A percentile compares a stretch with the other conserved stretches of the same genome.
These are phyloP conservation scores for Coprinopsis cinerea DNA, from an alignment of 768 basidiomycete species.

Conservation along the genomic window DNA sequence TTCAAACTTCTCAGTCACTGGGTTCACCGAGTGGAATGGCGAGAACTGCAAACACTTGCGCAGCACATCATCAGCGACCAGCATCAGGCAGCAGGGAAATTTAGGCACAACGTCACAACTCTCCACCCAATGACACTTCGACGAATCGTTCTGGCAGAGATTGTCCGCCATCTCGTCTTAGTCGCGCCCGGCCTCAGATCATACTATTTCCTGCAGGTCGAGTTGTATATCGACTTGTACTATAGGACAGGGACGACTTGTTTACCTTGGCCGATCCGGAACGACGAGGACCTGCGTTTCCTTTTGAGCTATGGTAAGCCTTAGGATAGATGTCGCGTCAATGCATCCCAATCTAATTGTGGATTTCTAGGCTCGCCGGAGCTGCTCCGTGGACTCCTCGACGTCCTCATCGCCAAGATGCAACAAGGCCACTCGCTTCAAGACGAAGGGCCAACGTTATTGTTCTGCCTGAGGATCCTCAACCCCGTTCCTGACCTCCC, in stretches of 20 bases:
- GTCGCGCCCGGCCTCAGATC: background rate
- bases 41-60: background rate
- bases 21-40: background rate
- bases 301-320: background rate
- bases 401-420: background rate
- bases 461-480: background rate
- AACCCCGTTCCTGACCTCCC: background rate
- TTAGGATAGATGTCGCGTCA: background rate
- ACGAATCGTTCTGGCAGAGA: background rate
- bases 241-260: background rate
- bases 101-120: background rate
- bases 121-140: background rate
- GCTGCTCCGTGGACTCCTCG: background rate
- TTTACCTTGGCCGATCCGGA: background rate
- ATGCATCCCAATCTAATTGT: background rate
- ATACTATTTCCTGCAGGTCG: background rate
- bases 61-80: background rate
- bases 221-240: background rate
- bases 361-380: background rate
- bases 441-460: background rate
- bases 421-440: background rate
- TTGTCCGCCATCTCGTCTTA: background rate
- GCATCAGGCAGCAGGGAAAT: background rate
- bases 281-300: conserved; percentile 1
- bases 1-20: background rate